Conservation (phyloP, 1,284 basidiomycete genomes). For the Leccinum pachyderme region DNA sequence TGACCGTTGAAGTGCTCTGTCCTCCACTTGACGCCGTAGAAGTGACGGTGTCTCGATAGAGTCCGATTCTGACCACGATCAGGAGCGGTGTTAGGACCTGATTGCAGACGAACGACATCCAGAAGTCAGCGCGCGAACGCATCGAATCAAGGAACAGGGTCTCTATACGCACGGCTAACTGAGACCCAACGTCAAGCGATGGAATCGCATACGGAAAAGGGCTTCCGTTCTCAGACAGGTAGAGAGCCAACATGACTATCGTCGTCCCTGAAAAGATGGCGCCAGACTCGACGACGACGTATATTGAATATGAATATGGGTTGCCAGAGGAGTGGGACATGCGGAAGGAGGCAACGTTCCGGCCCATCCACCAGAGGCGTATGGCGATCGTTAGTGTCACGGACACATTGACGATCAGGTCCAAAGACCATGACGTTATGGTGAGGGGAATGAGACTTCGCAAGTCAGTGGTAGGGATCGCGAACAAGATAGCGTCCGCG, state of each 20-base stretch:
- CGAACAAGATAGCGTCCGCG: conserved; percentile 13
- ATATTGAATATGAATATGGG: conserved; percentile 16
- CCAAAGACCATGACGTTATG: conserved; percentile 15
- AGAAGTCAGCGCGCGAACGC: not conserved
- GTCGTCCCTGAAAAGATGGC: conserved; percentile 17
- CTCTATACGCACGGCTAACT: conserved; percentile 14
- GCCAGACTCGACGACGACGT: conserved; percentile 17
- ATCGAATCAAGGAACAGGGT: not conserved
- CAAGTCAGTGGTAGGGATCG: conserved; percentile 11
- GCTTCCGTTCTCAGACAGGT: conserved; percentile 9
- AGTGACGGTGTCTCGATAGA: conserved; percentile 1
- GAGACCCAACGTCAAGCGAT: conserved; percentile 16
- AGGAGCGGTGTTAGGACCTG: conserved; percentile 17
- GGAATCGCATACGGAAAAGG: conserved; percentile 17
- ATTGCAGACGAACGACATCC: not conserved
- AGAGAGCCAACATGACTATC: conserved; percentile 15
- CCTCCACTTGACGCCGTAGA: not conserved
- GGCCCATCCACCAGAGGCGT: conserved; percentile 18
- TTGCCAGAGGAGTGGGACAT: conserved; percentile 5
- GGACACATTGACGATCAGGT: conserved; percentile 13
- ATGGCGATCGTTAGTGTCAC: conserved; percentile 19
- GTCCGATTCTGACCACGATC: conserved; percentile 16
- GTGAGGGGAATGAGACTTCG: conserved; percentile 9
- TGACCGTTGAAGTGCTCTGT: not conserved
- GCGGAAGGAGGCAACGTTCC: conserved; percentile 9